A percentile compares a stretch with the other conserved stretches of the same genome.
phyloP scores from a whole-genome alignment of 257 asterid genomes.

The Eucommia ulmoides region DNA sequence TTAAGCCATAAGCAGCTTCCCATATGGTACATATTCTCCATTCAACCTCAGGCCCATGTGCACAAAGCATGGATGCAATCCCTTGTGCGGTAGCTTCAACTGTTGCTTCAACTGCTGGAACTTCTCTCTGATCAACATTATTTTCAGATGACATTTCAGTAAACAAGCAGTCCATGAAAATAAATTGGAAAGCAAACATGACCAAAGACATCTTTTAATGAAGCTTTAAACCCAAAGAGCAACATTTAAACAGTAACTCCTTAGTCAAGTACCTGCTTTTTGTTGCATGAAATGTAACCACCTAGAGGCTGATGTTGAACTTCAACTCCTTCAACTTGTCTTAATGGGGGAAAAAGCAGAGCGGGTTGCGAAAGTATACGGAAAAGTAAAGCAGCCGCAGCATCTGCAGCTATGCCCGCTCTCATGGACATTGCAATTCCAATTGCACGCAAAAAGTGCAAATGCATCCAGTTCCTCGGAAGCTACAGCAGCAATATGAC shows the following conservation, averaged over 20 bases:
- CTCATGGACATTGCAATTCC: conserved; percentile 99
- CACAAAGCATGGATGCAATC: conserved; percentile 98
- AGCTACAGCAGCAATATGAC: conserved; percentile 64
- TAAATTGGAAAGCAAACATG: background rate
- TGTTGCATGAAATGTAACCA: conserved; percentile 46
- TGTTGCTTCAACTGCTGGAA: conserved; percentile 78
- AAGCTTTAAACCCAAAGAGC: conserved; percentile 5
- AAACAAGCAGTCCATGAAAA: too few species aligned
- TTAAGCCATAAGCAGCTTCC: conserved; percentile 99
- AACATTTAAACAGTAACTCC: conserved; percentile 9
- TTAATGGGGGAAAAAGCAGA: conserved; percentile 80
- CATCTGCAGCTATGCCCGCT: conserved; percentile 92
- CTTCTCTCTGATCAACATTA: conserved; percentile 49
- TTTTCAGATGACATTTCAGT: conserved; percentile 8
- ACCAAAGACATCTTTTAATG: background rate
- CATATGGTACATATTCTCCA: conserved; percentile 99
- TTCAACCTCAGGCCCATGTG: conserved; percentile 98
- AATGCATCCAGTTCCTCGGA: conserved; percentile 98
- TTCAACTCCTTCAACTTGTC: conserved; percentile 89
- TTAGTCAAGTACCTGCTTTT: conserved; percentile 48
- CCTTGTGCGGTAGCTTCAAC: conserved; percentile 98
- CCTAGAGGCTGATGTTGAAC: conserved; percentile 53
- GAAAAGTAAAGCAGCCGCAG: conserved; percentile 98
- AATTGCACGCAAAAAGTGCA: conserved; percentile 95
- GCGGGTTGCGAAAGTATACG: conserved; percentile 97